phyloP scores from a whole-genome alignment of 78 protist species.

The Tieghemostelium lacteum region DNA sequence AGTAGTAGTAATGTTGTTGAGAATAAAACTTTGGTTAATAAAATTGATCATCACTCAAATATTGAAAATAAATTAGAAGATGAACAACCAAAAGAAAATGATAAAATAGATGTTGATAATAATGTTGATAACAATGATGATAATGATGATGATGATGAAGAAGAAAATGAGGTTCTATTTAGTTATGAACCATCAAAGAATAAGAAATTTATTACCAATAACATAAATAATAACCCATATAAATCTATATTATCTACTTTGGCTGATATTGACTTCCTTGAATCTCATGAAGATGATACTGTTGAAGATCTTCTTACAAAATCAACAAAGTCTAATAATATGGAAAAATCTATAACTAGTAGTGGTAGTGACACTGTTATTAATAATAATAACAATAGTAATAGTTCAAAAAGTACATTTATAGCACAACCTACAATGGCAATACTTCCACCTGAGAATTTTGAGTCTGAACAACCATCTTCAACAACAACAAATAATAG shows the following conservation, averaged over 20 bases:
- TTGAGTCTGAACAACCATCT: background rate
- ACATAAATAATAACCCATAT: conserved; percentile 3
- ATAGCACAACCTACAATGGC: conserved; percentile 40
- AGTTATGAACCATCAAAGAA: background rate
- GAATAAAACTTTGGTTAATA: background rate
- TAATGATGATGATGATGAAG: background rate
- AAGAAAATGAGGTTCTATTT: background rate
- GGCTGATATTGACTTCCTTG: background rate
- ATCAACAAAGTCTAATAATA: background rate
- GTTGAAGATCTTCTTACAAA: background rate
- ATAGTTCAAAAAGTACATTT: background rate
- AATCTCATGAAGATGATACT: background rate
- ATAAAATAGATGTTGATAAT: background rate
- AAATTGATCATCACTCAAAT: background rate
- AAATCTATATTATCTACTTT: background rate
- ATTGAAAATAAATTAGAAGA: background rate
- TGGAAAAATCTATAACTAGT: background rate
- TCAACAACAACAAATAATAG: background rate
- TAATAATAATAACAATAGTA: background rate
- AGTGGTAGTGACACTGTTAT: background rate
- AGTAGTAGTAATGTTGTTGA: background rate
- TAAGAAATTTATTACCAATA: background rate
- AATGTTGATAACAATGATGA: background rate
- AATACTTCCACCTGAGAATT: conserved; percentile 19
- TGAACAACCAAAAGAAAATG: background rate